A percentile compares a stretch with the other conserved stretches of the same genome.
These are phyloP conservation scores for Fomitopsis pulvina DNA, from an alignment of 768 basidiomycete species.

Conservation along the genomic window DNA sequence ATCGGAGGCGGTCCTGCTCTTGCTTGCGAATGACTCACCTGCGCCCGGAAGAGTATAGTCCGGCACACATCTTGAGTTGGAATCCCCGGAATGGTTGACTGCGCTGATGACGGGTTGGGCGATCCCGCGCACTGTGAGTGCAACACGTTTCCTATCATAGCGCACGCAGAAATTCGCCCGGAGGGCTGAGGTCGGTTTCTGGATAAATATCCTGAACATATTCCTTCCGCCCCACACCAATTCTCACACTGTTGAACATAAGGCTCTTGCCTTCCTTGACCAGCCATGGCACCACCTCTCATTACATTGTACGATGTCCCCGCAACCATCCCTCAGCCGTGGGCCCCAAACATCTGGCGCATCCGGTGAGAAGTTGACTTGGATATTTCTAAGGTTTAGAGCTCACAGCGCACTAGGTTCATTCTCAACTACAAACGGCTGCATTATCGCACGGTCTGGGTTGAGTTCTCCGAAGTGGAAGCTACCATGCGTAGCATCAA, in stretches of 20 bases:
- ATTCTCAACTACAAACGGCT: conserved; percentile 76
- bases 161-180: too few relatives aligned
- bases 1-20: neutral
- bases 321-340: conserved; percentile 55
- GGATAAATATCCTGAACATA: too few relatives aligned
- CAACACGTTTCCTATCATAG: neutral
- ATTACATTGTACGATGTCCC: conserved; percentile 66
- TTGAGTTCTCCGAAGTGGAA: conserved; percentile 68
- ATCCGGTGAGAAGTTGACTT: conserved; percentile 39
- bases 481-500: conserved; percentile 47
- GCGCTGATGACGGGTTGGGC: neutral
- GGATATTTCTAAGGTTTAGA: neutral
- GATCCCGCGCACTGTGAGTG: neutral
- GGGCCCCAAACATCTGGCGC: conserved; percentile 73
- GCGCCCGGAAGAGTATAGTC: neutral
- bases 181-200: too few relatives aligned
- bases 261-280: neutral
- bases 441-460: conserved; percentile 61
- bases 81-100: neutral
- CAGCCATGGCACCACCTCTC: conserved; percentile 37
- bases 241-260: neutral
- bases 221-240: neutral
- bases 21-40: neutral
- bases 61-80: neutral
- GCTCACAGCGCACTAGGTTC: conserved; percentile 34